Evolutionary conservation across 2,329 filamentous ascomycete genomes (phyloP), one percentile per base, ranked within the genome.

Genomic region (Botryotinia convoluta): DNA sequence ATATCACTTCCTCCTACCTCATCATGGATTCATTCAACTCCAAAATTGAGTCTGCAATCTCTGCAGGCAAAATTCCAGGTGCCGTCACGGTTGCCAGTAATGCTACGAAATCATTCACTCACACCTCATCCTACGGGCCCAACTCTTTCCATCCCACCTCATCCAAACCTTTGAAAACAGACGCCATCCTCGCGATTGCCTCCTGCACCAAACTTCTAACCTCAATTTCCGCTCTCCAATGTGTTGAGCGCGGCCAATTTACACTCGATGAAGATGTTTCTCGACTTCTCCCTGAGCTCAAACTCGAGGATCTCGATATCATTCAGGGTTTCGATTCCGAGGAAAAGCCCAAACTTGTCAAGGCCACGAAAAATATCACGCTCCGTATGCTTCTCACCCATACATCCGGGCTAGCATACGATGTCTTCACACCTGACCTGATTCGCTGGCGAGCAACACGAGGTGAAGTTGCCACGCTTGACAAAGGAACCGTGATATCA

Each of bases 181-280:
- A 92, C 57, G 88, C 83, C 7, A 82, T 89, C 0, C 92, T 90
- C 77, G 89, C 85, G 86, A 82, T 89, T 4, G 87, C 87, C 0
- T 88, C 86, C 0, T 88, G 86, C 77, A 88, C 88, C 20, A 90
- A 90, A 80, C 83, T 89, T 79, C 79, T 89, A 7, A 82, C 84
- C 0, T 84, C 83, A 0, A 78, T 89, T 16, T 86, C 86, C 0
- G 84, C 82, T 37, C 86, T 90, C 85, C 87, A 90, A 78, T 83
- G 88, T 0, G 87, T 89, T 2, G 87, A 89, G 77, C 81, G 84
- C 68, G 86, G 85, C 0, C 75, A 79, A 14, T 76, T 89, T n/a
- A 81, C 76, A 0, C 80, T 89, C 0, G 87, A 89, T 70, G 85
- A 88, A 10, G 77, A 80, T 64, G 74, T 80, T 12, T 74, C 77